Base-by-base conservation (phyloP, 805 yeast species). In the Kodamaea nitidulidarum region DNA sequence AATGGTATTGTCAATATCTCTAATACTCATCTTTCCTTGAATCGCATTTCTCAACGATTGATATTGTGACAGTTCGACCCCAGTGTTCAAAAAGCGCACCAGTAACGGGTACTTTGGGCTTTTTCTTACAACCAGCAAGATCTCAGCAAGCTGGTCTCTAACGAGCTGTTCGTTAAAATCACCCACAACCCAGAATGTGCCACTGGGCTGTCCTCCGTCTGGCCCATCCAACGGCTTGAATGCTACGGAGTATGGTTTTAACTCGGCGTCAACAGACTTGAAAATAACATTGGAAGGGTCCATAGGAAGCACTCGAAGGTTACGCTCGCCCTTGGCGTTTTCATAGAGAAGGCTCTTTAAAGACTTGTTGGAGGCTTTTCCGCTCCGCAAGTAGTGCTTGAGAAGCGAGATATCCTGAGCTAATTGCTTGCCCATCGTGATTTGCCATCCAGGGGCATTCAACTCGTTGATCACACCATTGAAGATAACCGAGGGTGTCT, bases 401-500 rank as follows among this genome's bases (percentile, higher is more conserved):
- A 76, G 43, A 5, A 49, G 40, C 2, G 50, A 39, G 15, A 68
- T 68, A 60, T 90, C 98, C 16, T 63, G 67, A 16, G 65, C 60
- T 12, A 80, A 47, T 47, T 81, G 84, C 26, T 60, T 67, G 3
- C 77, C 70, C 50, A 82, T 57, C 1, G 72, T 54, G 31, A 63
- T 63, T 44, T 79, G 78, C 84, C 87, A 83, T 3, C 70, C 64
- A 1, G 70, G 54, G 4, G 66, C 60, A 26, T 61, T 65, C 47
- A 81, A 67, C 3, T 70, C 71, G 42, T 67, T 61, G 12, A 84
- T 71, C 5, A 81, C 80, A 32, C 98, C 98, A 57, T 91, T 84
- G 20, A 78, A 76, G 36, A 88, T 70, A 3, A 87, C 62, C 0
- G 74, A 57, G 0, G 91, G 80, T 1, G 56, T 54, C 0, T 51